Percentiles rank a stretch among this genome's conserved stretches.
Evolutionary conservation across 2,329 filamentous ascomycete genomes (phyloP).

Genomic region (Aphanoascus verrucosus): DNA sequence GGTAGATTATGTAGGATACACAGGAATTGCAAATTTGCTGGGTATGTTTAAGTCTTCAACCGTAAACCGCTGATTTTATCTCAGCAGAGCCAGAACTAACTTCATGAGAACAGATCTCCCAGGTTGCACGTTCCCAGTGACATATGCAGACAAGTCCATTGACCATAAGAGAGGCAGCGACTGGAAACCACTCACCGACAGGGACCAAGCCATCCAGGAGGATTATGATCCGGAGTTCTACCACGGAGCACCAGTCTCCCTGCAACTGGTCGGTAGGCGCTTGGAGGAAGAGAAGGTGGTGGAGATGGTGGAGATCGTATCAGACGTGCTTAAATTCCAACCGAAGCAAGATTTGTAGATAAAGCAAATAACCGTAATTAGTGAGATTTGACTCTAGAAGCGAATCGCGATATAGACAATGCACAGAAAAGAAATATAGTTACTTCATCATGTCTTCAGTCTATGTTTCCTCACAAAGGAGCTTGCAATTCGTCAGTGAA

Average conservation of each 20-base stretch:
- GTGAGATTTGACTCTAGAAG: not conserved
- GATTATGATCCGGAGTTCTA: constrained; percentile 25
- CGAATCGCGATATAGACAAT: too few relatives aligned
- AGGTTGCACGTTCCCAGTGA: constrained; percentile 18
- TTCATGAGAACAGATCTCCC: constrained; percentile 22
- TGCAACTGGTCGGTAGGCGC: constrained; percentile 22
- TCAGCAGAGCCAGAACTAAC: not conserved
- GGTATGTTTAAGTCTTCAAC: constrained; percentile 16
- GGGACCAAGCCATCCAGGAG: constrained; percentile 21
- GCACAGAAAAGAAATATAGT: too few relatives aligned
- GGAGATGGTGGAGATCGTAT: constrained; percentile 31
- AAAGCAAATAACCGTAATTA: not conserved
- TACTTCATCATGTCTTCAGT: too few relatives aligned
- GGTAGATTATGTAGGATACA: constrained; percentile 21
- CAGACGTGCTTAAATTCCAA: constrained; percentile 19
- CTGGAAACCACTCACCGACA: constrained; percentile 26
- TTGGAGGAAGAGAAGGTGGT: constrained; percentile 27
- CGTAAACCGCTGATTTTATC: not conserved
- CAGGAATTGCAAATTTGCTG: constrained; percentile 22
- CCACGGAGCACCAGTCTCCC: constrained; percentile 23
- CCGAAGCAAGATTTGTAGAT: constrained; percentile 1
- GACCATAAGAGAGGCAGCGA: constrained; percentile 13
- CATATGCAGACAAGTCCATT: constrained; percentile 18
- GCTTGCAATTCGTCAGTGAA: not conserved
- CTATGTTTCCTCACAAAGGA: not conserved